These are phyloP conservation scores for Boletus eberwhitei DNA, from an alignment of 768 basidiomycete species.

Conservation along the genomic window DNA sequence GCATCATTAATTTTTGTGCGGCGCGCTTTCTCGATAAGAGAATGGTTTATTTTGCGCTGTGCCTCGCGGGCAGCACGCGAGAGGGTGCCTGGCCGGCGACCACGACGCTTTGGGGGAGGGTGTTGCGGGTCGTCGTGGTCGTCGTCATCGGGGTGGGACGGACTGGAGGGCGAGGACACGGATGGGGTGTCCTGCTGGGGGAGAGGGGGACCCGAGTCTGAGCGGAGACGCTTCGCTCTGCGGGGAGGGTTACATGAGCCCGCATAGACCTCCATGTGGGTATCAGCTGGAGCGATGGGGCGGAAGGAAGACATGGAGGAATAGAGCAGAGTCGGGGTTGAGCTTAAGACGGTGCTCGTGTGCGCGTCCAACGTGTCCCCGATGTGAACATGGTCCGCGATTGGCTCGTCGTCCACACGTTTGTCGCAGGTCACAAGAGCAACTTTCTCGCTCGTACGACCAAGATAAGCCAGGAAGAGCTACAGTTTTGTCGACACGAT, in stretches of 20 bases:
- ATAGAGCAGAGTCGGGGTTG: background rate
- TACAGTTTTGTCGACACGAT: too few species aligned
- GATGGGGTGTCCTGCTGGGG: background rate
- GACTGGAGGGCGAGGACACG: constrained; percentile 7
- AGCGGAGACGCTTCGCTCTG: constrained; percentile 41
- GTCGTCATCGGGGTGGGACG: constrained; percentile 27
- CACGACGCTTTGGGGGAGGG: constrained; percentile 54
- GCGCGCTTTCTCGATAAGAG: constrained; percentile 89
- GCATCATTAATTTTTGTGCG: constrained; percentile 97
- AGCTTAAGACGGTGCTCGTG: constrained; percentile 20
- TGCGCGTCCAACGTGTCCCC: constrained; percentile 19
- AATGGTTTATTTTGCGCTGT: constrained; percentile 90
- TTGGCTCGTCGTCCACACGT: constrained; percentile 24
- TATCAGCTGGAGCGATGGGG: constrained; percentile 22
- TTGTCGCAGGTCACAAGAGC: constrained; percentile 13
- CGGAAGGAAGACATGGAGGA: constrained; percentile 20
- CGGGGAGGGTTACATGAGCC: constrained; percentile 45
- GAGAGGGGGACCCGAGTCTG: constrained; percentile 6
- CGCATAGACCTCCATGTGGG: constrained; percentile 31
- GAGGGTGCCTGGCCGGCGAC: constrained; percentile 66
- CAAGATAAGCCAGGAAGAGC: background rate
- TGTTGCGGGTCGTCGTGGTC: constrained; percentile 18
- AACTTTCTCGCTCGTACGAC: background rate
- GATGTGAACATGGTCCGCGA: background rate
- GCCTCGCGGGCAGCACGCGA: constrained; percentile 80